Conservation (phyloP, 1,284 basidiomycete species). For the Fistulinella cinereoalba region DNA sequence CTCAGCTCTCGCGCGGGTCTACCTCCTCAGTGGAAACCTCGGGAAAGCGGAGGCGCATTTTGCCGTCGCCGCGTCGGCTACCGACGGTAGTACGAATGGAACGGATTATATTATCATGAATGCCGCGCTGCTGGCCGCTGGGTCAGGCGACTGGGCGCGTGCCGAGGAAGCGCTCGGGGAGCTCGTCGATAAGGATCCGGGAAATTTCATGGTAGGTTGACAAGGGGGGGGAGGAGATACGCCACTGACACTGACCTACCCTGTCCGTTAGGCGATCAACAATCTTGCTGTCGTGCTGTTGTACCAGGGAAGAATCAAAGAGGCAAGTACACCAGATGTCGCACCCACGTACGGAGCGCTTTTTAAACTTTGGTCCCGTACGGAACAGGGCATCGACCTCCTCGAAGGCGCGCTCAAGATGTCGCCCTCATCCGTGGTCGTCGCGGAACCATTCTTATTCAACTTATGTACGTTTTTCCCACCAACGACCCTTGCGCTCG, state of each 20-base stretch:
- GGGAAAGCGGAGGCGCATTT: slow-evolving; percentile 55
- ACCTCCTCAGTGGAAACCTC: slow-evolving; percentile 69
- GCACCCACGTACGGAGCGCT: no score
- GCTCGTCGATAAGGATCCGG: slow-evolving; percentile 49
- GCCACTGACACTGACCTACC: not conserved
- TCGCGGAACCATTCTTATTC: slow-evolving; percentile 77
- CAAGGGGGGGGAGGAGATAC: no score
- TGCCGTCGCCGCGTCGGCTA: slow-evolving; percentile 39
- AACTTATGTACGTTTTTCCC: slow-evolving; percentile 63
- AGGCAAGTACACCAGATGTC: slow-evolving; percentile 40
- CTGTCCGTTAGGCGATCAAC: slow-evolving; percentile 70
- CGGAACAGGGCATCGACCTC: slow-evolving; percentile 56
- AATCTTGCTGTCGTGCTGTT: slow-evolving; percentile 71
- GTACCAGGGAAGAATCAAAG: slow-evolving; percentile 64
- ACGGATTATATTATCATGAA: slow-evolving; percentile 51
- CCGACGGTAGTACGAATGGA: not conserved
- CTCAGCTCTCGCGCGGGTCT: slow-evolving; percentile 67
- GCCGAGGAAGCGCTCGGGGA: slow-evolving; percentile 46
- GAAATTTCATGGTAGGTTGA: slow-evolving; percentile 55
- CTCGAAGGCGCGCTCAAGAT: slow-evolving; percentile 59
- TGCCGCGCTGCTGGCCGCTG: slow-evolving; percentile 57
- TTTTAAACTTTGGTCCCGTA: no score
- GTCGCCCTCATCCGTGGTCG: slow-evolving; percentile 65
- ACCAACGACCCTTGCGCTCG: no score
- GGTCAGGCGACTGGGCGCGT: slow-evolving; percentile 64